These are phyloP conservation scores for Ustanciosporium gigantosporum DNA, from an alignment of 1,284 basidiomycete genomes.

Conservation along the genomic window DNA sequence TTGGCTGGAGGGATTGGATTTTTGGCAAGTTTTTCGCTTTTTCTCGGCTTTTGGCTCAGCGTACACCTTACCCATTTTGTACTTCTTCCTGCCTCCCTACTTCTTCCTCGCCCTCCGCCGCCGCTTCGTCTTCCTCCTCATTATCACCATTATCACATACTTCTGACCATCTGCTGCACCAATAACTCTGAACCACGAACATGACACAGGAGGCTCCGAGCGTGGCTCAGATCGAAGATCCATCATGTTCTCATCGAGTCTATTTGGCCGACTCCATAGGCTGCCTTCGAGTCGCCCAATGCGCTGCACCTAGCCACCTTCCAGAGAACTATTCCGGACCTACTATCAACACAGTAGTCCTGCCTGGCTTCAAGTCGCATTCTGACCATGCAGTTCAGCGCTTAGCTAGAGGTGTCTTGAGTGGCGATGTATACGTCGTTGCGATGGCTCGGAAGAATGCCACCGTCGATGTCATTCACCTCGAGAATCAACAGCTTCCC, in stretches of 20 bases:
- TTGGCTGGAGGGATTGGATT: too few species aligned
- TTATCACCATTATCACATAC: too few species aligned
- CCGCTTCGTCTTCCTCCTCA: too few species aligned
- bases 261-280: conserved; percentile 40
- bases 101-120: too few species aligned
- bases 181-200: too few species aligned
- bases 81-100: too few species aligned
- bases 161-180: too few species aligned
- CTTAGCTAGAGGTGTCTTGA: conserved; percentile 30
- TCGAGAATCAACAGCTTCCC: conserved; percentile 14
- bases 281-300: conserved; percentile 34
- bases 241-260: conserved; percentile 28
- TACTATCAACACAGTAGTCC: conserved; percentile 15
- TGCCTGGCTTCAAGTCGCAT: conserved; percentile 35
- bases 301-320: conserved; percentile 12
- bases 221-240: too few species aligned
- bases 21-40: too few species aligned
- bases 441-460: conserved; percentile 47
- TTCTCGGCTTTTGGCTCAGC: too few species aligned
- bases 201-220: too few species aligned
- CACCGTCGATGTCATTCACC: conserved; percentile 42
- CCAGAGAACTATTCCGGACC: conserved; percentile 21
- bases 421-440: conserved; percentile 17
- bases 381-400: conserved; percentile 35
- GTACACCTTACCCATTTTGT: too few species aligned